Evolutionary conservation across 1,139 yeast genomes (phyloP), one percentile per base, ranked within the genome.

Genomic region (Geotrichum europaeum): DNA sequence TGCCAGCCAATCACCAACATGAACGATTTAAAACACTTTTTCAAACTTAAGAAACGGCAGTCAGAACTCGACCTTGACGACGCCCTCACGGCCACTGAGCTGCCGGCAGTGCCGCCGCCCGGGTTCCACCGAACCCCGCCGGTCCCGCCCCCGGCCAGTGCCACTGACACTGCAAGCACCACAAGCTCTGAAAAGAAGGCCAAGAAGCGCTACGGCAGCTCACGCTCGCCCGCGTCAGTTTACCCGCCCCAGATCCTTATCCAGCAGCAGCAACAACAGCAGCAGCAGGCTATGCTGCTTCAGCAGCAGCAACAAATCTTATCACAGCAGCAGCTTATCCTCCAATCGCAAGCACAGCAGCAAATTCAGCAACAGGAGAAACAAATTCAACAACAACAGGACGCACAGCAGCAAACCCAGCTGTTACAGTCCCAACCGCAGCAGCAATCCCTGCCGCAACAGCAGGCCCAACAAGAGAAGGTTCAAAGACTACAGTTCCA

Each of bases 251-350:
- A n/a, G 7, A 7, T n/a, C 9, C 18, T 25, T 13, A 3, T 54
- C 15, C 25, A 40, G 12, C 57, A 54, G 45, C 59, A 40, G 20
- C 64, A 61, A 52, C 56, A 45, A 4, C 67, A 61, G 30, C 63
- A 40, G 9, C 47, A 40, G 13, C 47, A 40, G 22, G 47, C 47
- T 2, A 40, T 40, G 47, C 47, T 40, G 18, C 47, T 40, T 40
- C 47, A 61, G 49, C 67, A 64, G 58, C 63, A 58, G 51, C 66
- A 60, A 56, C 50, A 40, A 32, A 52, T 56, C 40, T 52, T 50
- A 7, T 58, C 56, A 30, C 59, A 55, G 13, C 64, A 60, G 51
- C 58, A 50, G 3, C 63, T 62, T 58, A 59, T 60, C 7, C 64
- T 62, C 55, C 57, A 49, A 47, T 53, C 58, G 7, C 58, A 55